Conservation (phyloP, 129 eudicot genomes). For the Solidago caesia region DNA sequence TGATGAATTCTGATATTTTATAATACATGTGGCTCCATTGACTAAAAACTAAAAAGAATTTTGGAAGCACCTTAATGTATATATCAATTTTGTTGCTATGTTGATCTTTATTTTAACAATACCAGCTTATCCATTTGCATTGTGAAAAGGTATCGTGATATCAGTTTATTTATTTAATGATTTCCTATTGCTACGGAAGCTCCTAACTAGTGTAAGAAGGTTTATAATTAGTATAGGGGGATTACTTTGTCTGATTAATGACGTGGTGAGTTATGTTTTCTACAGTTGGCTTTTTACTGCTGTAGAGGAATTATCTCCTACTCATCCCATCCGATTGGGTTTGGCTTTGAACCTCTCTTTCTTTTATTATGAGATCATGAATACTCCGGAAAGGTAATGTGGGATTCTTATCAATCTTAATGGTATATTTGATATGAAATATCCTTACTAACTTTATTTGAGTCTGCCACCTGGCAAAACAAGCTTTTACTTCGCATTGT, state of each 20-base stretch:
- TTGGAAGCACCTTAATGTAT: too few species aligned
- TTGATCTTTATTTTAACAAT: too few species aligned
- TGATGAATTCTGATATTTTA: too few species aligned
- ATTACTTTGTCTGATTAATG: background rate
- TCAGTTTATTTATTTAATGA: background rate
- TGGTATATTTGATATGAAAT: background rate
- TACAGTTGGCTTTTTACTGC: constrained; percentile 46
- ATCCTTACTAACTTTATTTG: constrained; percentile 12
- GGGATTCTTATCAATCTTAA: constrained; percentile 3
- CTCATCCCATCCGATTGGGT: constrained; percentile 53
- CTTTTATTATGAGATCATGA: constrained; percentile 54
- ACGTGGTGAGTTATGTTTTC: constrained; percentile 10
- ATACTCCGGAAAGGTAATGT: constrained; percentile 52
- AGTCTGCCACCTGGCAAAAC: constrained; percentile 55
- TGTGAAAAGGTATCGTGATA: constrained; percentile 1
- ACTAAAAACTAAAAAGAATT: too few species aligned
- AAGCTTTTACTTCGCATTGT: constrained; percentile 28
- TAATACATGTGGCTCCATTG: too few species aligned
- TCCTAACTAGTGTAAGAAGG: background rate
- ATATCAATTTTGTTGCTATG: too few species aligned
- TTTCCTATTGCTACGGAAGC: background rate
- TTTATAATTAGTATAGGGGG: too few species aligned
- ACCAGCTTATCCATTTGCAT: too few species aligned
- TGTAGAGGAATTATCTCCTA: constrained; percentile 48
- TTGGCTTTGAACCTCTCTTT: constrained; percentile 57